Evolutionary conservation across 306 rosid species (phyloP).

Genomic region (Alnus rubra): DNA sequence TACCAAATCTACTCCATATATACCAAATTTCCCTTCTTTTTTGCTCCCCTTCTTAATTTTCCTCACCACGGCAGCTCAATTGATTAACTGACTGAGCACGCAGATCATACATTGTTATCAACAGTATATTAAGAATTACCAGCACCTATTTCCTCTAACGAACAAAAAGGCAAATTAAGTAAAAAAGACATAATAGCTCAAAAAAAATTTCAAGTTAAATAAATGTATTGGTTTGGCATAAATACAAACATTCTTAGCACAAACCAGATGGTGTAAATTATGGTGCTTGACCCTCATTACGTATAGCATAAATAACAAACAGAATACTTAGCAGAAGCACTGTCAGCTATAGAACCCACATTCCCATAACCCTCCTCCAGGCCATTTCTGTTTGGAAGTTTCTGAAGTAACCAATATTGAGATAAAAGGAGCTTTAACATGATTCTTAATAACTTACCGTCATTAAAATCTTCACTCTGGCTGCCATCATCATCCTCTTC

Average conservation of each 20-base stretch:
- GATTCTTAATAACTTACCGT: conserved; percentile 47
- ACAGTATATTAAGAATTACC: neutral
- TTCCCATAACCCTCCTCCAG: neutral
- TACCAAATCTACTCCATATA: conserved; percentile 10
- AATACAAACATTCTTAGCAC: neutral
- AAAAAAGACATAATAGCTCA: neutral
- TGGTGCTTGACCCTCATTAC: neutral
- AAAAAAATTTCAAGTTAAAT: neutral
- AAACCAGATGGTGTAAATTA: neutral
- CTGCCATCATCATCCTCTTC: conserved; percentile 53
- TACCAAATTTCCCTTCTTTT: neutral
- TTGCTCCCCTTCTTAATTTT: neutral
- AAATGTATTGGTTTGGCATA: neutral
- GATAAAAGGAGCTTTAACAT: conserved; percentile 1
- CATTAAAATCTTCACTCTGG: conserved; percentile 74
- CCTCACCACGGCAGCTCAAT: neutral
- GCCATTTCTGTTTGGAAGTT: neutral
- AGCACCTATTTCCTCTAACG: neutral
- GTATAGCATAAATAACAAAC: neutral
- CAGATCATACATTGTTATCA: neutral
- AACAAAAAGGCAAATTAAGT: neutral
- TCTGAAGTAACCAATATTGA: conserved; percentile 15
- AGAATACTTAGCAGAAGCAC: neutral
- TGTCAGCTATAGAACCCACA: neutral
- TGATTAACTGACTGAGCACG: neutral